Conservation (phyloP, 768 basidiomycete genomes). For the Peribolospora baueri region DNA sequence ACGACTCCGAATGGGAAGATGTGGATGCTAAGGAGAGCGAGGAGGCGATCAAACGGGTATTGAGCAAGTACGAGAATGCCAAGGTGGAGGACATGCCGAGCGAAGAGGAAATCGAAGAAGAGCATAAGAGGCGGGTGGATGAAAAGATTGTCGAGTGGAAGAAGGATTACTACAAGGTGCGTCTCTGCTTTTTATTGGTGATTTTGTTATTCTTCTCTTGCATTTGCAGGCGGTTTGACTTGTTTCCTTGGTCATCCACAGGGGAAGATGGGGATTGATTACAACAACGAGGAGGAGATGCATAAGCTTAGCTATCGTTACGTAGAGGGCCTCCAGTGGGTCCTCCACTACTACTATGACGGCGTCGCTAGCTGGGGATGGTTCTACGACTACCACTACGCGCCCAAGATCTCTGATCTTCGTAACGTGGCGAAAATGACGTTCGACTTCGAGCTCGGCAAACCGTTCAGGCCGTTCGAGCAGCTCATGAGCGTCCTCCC, state of each 20-base stretch:
- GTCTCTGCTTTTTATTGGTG: conserved; percentile 3
- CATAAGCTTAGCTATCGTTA: conserved; percentile 51
- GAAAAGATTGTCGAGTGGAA: conserved; percentile 90
- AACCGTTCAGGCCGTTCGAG: conserved; percentile 75
- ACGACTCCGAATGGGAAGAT: conserved; percentile 16
- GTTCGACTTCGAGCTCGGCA: conserved; percentile 70
- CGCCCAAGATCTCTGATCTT: conserved; percentile 69
- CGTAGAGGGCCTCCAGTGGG: conserved; percentile 90
- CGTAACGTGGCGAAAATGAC: conserved; percentile 42
- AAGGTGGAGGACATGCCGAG: conserved; percentile 41
- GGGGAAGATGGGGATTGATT: conserved; percentile 70
- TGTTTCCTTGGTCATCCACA: conserved; percentile 16
- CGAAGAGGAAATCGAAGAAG: conserved; percentile 42
- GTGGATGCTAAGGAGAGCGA: conserved; percentile 19
- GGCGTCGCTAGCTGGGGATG: conserved; percentile 95
- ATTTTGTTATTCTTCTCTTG: not conserved
- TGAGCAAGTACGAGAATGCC: conserved; percentile 71
- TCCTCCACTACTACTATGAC: conserved; percentile 95
- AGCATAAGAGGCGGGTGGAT: conserved; percentile 44
- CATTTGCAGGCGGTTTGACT: not conserved
- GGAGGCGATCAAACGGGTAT: conserved; percentile 50
- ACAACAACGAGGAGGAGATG: conserved; percentile 38
- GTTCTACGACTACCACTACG: conserved; percentile 97
- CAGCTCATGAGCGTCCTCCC: conserved; percentile 97
- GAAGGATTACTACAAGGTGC: conserved; percentile 59